These are phyloP conservation scores for Trametes coccinea DNA, from an alignment of 768 basidiomycete species.

Conservation along the genomic window DNA sequence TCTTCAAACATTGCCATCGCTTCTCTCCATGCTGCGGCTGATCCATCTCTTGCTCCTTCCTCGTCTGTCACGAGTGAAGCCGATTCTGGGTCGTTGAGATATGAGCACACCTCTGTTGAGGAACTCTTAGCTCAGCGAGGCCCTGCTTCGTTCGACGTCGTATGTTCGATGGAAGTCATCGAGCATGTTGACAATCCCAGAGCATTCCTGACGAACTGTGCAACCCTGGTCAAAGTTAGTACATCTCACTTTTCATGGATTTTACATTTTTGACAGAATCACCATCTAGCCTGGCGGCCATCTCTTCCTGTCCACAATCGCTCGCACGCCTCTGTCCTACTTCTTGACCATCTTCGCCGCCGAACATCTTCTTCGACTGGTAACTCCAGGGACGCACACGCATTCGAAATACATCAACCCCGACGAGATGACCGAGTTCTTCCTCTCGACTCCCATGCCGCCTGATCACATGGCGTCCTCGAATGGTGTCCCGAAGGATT, in stretches of 20 bases:
- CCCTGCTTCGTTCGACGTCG: conserved; percentile 77
- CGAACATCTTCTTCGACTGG: conserved; percentile 78
- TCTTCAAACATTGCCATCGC: conserved; percentile 86
- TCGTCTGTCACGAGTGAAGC: conserved; percentile 18
- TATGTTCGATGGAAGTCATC: conserved; percentile 96
- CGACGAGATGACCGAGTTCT: conserved; percentile 80
- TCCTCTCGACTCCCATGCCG: conserved; percentile 42
- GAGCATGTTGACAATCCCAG: conserved; percentile 96
- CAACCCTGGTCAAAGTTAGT: conserved; percentile 82
- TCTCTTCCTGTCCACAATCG: conserved; percentile 92
- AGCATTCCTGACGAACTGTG: conserved; percentile 78
- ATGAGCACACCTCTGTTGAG: conserved; percentile 77
- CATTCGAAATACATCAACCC: conserved; percentile 90
- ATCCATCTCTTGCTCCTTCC: conserved; percentile 54
- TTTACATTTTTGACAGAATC: background rate
- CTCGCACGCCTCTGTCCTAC: conserved; percentile 78
- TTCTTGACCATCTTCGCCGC: conserved; percentile 74
- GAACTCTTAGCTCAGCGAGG: conserved; percentile 54
- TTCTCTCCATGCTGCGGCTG: conserved; percentile 73
- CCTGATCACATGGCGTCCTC: conserved; percentile 22
- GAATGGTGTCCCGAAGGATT: background rate
- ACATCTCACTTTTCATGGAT: background rate
- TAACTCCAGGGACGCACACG: conserved; percentile 87
- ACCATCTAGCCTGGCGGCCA: conserved; percentile 84
- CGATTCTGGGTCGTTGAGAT: conserved; percentile 45